A percentile compares a stretch with the other conserved stretches of the same genome.
Conservation (phyloP, 768 basidiomycete species). For the Amanita thiersii region DNA sequence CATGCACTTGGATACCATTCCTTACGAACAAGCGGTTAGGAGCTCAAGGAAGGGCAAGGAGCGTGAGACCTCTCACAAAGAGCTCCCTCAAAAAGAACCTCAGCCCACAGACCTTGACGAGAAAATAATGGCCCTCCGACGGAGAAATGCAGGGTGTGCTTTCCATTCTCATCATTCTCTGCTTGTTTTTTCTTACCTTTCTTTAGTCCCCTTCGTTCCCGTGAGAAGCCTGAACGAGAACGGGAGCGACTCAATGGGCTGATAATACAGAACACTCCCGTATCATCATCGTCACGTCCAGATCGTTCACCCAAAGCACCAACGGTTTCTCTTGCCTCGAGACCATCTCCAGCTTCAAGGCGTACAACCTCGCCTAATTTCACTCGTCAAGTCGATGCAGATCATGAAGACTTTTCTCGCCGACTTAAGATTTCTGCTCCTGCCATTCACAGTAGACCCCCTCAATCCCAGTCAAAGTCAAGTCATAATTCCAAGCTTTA, state of each 20-base stretch:
- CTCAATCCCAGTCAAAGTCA: constrained; percentile 23
- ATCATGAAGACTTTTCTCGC: constrained; percentile 68
- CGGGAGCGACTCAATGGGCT: not conserved
- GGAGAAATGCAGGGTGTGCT: constrained; percentile 53
- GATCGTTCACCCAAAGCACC: constrained; percentile 22
- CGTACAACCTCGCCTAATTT: constrained; percentile 25
- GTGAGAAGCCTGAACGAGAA: constrained; percentile 13
- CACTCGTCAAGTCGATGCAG: constrained; percentile 38
- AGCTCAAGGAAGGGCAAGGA: constrained; percentile 33
- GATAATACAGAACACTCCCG: constrained; percentile 22
- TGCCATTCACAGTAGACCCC: constrained; percentile 24
- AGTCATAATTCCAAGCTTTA: constrained; percentile 44
- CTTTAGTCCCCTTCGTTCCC: not conserved
- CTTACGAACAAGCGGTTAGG: constrained; percentile 11
- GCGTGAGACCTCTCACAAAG: constrained; percentile 23
- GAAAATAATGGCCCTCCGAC: constrained; percentile 57
- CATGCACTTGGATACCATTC: constrained; percentile 16
- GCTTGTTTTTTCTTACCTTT: constrained; percentile 1
- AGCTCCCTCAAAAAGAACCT: constrained; percentile 17
- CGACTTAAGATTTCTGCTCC: constrained; percentile 59
- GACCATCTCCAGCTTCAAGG: constrained; percentile 22
- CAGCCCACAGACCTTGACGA: constrained; percentile 46
- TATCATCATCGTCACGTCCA: constrained; percentile 18
- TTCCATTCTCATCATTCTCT: constrained; percentile 3
- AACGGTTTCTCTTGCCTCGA: constrained; percentile 17